Evolutionary conservation across 345 rosid species (phyloP).

Genomic region (Geranium brycei): DNA sequence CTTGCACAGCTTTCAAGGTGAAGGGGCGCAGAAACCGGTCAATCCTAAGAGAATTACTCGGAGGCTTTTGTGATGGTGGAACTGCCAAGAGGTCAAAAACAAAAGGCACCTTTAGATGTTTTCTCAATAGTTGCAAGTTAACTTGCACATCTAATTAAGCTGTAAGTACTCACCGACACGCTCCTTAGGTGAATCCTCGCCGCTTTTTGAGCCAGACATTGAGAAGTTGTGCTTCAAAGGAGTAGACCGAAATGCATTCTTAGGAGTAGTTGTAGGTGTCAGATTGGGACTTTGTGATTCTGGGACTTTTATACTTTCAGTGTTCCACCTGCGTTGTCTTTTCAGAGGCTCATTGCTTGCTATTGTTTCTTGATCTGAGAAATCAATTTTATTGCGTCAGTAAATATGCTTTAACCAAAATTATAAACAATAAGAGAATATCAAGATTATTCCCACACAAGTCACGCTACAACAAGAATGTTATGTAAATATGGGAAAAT

Average conservation of each 20-base stretch:
- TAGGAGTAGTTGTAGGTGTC: constrained; percentile 48
- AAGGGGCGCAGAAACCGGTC: constrained; percentile 92
- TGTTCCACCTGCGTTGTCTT: constrained; percentile 83
- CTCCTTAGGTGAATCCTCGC: constrained; percentile 65
- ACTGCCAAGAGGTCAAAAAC: constrained; percentile 33
- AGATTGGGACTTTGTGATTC: constrained; percentile 40
- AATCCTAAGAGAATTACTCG: constrained; percentile 70
- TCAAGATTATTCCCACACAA: no score
- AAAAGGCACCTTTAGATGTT: constrained; percentile 5
- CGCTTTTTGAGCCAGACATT: constrained; percentile 46
- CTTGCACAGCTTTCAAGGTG: constrained; percentile 94
- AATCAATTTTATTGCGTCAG: constrained; percentile 1
- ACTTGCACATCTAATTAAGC: not conserved
- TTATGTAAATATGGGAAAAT: no score
- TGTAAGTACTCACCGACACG: constrained; percentile 56
- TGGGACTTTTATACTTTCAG: constrained; percentile 48
- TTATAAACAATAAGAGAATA: no score
- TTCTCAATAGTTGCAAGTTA: not conserved
- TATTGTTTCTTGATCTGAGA: constrained; percentile 53
- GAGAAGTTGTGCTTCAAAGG: constrained; percentile 47
- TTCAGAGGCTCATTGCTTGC: constrained; percentile 58
- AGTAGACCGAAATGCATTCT: constrained; percentile 25
- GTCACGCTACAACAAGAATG: no score
- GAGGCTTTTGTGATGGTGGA: constrained; percentile 69
- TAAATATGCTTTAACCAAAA: no score